A percentile compares a stretch with the other conserved stretches of the same genome.
Conservation (phyloP, 108 stramenopile genomes). For the Fragilariopsis cylindrus region DNA sequence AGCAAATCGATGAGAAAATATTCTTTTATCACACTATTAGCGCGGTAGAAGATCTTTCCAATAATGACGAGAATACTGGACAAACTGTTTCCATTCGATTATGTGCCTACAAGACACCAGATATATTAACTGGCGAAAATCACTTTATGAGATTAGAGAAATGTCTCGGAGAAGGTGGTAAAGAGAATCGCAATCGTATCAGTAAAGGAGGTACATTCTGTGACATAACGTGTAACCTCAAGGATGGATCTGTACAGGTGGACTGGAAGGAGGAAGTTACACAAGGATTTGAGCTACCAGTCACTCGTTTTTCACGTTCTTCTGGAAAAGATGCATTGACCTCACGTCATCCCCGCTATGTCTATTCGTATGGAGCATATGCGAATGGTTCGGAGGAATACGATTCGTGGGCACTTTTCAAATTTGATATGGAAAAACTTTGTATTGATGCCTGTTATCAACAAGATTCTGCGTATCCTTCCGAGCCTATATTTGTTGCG, state of each 20-base stretch:
- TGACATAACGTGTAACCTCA: constrained; percentile 30
- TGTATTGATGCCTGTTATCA: constrained; percentile 29
- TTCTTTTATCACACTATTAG: constrained; percentile 45
- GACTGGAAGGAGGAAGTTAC: constrained; percentile 28
- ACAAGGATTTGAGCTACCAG: constrained; percentile 46
- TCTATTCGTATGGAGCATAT: constrained; percentile 40
- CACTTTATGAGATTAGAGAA: constrained; percentile 42
- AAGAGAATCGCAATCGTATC: constrained; percentile 27
- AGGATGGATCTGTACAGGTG: constrained; percentile 3
- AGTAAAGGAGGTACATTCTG: constrained; percentile 40
- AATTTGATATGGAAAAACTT: constrained; percentile 38
- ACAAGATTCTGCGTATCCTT: constrained; percentile 39
- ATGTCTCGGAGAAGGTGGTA: constrained; percentile 4
- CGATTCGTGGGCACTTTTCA: constrained; percentile 45
- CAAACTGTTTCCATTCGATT: constrained; percentile 24
- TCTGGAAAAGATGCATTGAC: background rate
- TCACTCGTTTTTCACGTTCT: constrained; percentile 33
- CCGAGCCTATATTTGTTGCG: constrained; percentile 44
- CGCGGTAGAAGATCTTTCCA: constrained; percentile 18
- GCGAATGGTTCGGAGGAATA: constrained; percentile 38
- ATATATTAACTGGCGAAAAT: constrained; percentile 36
- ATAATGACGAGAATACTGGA: background rate
- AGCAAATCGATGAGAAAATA: constrained; percentile 28
- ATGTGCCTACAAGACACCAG: constrained; percentile 42
- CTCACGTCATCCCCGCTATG: constrained; percentile 35